Evolutionary conservation across 1,284 basidiomycete species (phyloP), one percentile per base, ranked within the genome.

Genomic region (Pascua sp.): DNA sequence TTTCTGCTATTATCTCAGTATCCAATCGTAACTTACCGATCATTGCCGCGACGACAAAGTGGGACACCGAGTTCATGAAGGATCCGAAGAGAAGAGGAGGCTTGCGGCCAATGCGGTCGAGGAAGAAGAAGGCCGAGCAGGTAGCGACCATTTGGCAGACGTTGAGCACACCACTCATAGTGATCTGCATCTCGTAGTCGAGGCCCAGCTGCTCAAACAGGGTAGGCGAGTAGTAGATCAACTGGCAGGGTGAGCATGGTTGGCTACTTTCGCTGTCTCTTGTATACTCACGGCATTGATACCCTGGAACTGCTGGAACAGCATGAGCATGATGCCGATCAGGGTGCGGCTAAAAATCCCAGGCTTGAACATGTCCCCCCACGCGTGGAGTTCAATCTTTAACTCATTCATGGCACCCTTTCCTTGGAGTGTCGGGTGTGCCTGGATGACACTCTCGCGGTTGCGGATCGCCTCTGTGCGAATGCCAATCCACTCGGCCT

Each of bases 81-180:
- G 65, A 57, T 0, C 69, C 68, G 41, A 43, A 47, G 17, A 78
- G 58, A 18, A 70, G 64, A 2, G 70, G 67, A 18, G 58, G 56
- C 12, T 65, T 61, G n/a, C 78, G 69, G 42, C 78, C 77, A 5
- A 77, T 51, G 2, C 64, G 59, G 62, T 79, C 78, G 43, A 78
- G 63, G 54, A 72, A 68, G 60, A 78, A 55, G 44, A 78, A 56
- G 10, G 71, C 60, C 13, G 65, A 56, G 32, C 67, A 40, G 7
- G 67, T 68, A 47, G 72, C 76, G 57, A 76, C 71, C 10, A 62
- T 57, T 48, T 75, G 67, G n/a, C 65, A 55, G 36, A 75, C 56
- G 56, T 77, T 77, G 49, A 73, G 71, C 32, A 74, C 63, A n/a
- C 77, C 77, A 2, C 68, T 69, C 10, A 68, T 62, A 32, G 32